Evolutionary conservation across 2,329 filamentous ascomycete genomes (phyloP).

Genomic region (Botryotinia calthae): DNA sequence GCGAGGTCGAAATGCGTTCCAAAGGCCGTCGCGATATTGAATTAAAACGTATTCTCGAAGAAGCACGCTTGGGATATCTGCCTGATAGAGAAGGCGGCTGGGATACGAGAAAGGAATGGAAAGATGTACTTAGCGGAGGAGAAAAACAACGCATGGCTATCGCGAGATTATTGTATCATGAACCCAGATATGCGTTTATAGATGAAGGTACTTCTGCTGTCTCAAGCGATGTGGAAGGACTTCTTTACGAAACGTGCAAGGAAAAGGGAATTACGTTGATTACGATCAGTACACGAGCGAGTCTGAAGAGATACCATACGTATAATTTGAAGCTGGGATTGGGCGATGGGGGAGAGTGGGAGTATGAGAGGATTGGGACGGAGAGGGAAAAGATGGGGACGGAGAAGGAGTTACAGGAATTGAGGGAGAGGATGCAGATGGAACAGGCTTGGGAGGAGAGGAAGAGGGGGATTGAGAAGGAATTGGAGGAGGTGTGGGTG

Average conservation of each 20-base stretch:
- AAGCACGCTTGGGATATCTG: slow-evolving; percentile 83
- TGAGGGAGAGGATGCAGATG: slow-evolving; percentile 74
- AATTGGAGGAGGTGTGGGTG: slow-evolving; percentile 55
- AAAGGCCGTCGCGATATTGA: slow-evolving; percentile 75
- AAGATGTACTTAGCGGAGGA: slow-evolving; percentile 93
- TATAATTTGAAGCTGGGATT: slow-evolving; percentile 84
- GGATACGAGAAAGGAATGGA: slow-evolving; percentile 98
- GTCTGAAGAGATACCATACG: slow-evolving; percentile 92
- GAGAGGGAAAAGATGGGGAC: slow-evolving; percentile 90
- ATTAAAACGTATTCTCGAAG: slow-evolving; percentile 74
- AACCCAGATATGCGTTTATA: slow-evolving; percentile 89
- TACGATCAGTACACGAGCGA: slow-evolving; percentile 91
- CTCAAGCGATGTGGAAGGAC: slow-evolving; percentile 87
- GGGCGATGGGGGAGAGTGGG: slow-evolving; percentile 80
- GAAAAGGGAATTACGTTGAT: slow-evolving; percentile 92
- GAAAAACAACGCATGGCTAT: slow-evolving; percentile 97
- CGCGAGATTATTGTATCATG: slow-evolving; percentile 87
- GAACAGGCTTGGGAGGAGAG: slow-evolving; percentile 83
- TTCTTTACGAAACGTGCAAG: slow-evolving; percentile 91
- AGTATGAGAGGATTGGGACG: slow-evolving; percentile 90
- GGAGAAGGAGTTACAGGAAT: slow-evolving; percentile 83
- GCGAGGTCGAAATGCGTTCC: slow-evolving; percentile 88
- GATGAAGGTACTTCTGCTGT: slow-evolving; percentile 96
- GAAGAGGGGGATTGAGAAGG: slow-evolving; percentile 75
- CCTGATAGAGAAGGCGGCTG: slow-evolving; percentile 91